Conservation (phyloP, 1,139 yeast species). For the Zygosaccharomyces pseudobailii region DNA sequence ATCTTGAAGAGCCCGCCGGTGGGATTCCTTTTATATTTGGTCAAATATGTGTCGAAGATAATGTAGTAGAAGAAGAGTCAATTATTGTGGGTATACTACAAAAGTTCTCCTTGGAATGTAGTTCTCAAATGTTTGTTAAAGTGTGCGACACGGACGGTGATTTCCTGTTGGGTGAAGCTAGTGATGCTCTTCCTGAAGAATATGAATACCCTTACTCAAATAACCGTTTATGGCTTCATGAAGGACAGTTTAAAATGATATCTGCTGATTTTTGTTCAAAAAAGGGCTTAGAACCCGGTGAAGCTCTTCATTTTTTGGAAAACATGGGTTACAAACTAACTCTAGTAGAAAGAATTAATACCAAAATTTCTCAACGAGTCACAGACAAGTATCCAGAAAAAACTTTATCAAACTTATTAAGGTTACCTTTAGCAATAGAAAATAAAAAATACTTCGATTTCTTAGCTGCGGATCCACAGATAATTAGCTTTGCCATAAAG, state of each 20-base stretch:
- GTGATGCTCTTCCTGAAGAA: constrained; percentile 38
- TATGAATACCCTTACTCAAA: constrained; percentile 30
- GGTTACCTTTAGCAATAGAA: constrained; percentile 15
- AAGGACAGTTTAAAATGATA: constrained; percentile 29
- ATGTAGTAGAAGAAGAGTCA: constrained; percentile 24
- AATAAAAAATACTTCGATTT: constrained; percentile 7
- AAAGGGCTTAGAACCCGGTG: constrained; percentile 32
- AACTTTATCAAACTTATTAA: constrained; percentile 12
- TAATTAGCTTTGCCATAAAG: constrained; percentile 20
- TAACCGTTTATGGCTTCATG: constrained; percentile 31
- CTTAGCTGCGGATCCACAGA: constrained; percentile 16
- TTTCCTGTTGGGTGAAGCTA: constrained; percentile 47
- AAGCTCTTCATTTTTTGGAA: constrained; percentile 37
- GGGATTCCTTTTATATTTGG: constrained; percentile 23
- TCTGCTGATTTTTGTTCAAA: constrained; percentile 29
- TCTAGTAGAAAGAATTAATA: constrained; percentile 18
- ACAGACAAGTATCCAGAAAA: constrained; percentile 16
- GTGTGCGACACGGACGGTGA: constrained; percentile 56
- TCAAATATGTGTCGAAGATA: constrained; percentile 27
- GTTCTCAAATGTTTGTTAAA: constrained; percentile 42
- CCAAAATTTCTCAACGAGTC: constrained; percentile 13
- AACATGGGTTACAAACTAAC: constrained; percentile 33
- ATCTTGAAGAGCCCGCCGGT: constrained; percentile 5
- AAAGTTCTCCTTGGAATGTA: constrained; percentile 32
- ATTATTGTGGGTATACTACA: constrained; percentile 39